Conservation (phyloP, 1,139 yeast genomes). For the Candida gigantensis region DNA sequence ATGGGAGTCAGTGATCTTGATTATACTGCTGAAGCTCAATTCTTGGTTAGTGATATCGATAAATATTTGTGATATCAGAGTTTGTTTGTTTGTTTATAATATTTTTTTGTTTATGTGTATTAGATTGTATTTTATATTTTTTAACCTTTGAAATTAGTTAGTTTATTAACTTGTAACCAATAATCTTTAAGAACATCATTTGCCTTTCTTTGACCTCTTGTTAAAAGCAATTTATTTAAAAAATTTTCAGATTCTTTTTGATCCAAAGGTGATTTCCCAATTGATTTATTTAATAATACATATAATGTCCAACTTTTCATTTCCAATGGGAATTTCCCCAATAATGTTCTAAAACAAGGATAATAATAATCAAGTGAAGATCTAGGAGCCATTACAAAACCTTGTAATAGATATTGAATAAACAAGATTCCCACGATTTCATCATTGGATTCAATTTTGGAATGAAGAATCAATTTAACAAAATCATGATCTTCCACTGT, state of each 20-base stretch:
- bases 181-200: constrained; percentile 58
- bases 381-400: constrained; percentile 53
- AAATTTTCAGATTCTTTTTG: constrained; percentile 32
- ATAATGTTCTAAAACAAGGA: constrained; percentile 53
- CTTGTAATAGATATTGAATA: constrained; percentile 28
- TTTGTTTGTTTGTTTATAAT: constrained; percentile 3
- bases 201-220: constrained; percentile 66
- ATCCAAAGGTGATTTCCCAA: constrained; percentile 17
- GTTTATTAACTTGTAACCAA: constrained; percentile 61
- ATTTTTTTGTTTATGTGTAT: constrained; percentile 4
- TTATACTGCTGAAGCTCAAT: constrained; percentile 62
- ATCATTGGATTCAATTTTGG: too few relatives aligned
- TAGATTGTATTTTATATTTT: constrained; percentile 1
- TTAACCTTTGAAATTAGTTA: constrained; percentile 41
- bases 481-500: too few relatives aligned
- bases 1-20: constrained; percentile 57
- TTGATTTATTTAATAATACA: constrained; percentile 18
- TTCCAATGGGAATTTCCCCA: constrained; percentile 52
- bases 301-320: constrained; percentile 49
- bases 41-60: constrained; percentile 53
- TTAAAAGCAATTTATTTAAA: constrained; percentile 54
- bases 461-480: too few relatives aligned
- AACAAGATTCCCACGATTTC: constrained; percentile 45
- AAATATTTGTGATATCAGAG: constrained; percentile 28
- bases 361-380: constrained; percentile 61